Conservation (phyloP, 164 flowering plant species). For the Santalum album region DNA sequence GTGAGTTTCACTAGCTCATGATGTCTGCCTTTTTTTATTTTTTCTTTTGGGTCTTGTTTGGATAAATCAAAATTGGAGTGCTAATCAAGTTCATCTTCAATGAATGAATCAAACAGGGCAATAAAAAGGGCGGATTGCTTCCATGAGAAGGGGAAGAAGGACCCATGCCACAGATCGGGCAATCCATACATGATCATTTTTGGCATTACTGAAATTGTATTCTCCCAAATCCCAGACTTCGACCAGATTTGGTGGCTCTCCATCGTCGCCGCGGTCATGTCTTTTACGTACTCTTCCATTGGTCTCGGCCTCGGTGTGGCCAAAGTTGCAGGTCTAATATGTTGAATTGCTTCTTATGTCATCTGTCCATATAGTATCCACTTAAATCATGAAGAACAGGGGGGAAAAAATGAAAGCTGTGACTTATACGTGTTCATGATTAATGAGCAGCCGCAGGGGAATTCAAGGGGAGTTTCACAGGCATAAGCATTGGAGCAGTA, state of each 20-base stretch:
- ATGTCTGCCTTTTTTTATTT: no score
- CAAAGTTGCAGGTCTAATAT: constrained; percentile 28
- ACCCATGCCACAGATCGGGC: constrained; percentile 35
- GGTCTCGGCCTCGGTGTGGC: constrained; percentile 39
- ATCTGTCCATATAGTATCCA: constrained; percentile 1
- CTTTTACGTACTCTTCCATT: constrained; percentile 37
- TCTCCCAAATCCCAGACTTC: constrained; percentile 42
- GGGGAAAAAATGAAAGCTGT: no score
- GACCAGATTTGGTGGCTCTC: constrained; percentile 21
- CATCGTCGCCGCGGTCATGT: constrained; percentile 38
- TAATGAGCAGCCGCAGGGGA: constrained; percentile 10
- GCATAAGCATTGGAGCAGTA: constrained; percentile 51
- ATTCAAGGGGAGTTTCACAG: constrained; percentile 53
- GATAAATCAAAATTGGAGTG: no score
- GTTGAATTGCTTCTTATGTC: constrained; percentile 10
- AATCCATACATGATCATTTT: constrained; percentile 52
- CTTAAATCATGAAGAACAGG: no score
- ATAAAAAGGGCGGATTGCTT: constrained; percentile 45
- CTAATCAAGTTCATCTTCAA: no score
- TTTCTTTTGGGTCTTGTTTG: no score
- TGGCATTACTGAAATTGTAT: constrained; percentile 27
- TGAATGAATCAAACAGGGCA: constrained; percentile 37
- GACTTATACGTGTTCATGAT: constrained; percentile 1
- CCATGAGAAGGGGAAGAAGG: constrained; percentile 30
- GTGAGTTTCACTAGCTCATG: constrained; percentile 29